Evolutionary conservation across 495 filamentous ascomycete genomes (phyloP).

Genomic region (Talaromyces nanjingensis): DNA sequence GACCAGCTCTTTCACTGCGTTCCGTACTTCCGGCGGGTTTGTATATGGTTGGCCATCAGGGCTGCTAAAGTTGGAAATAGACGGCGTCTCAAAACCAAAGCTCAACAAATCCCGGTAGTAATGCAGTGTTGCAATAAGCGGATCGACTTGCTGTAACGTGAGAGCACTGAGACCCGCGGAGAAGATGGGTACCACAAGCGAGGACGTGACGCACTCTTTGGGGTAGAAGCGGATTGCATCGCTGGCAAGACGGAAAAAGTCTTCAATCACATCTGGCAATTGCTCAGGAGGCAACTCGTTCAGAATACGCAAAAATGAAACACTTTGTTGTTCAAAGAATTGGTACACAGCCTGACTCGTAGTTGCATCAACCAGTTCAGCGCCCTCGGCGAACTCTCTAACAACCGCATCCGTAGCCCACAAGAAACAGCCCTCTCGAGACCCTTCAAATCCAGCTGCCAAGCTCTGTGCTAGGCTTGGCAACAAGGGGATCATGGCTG

Average conservation of each 20-base stretch:
- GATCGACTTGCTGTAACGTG: conserved; percentile 81
- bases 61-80: conserved; percentile 58
- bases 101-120: conserved; percentile 90
- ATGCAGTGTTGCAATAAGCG: conserved; percentile 82
- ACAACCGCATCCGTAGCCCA: conserved; percentile 95
- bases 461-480: conserved; percentile 82
- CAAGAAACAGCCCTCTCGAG: conserved; percentile 90
- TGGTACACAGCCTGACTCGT: conserved; percentile 85
- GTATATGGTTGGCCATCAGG: conserved; percentile 35
- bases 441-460: conserved; percentile 72
- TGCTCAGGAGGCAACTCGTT: conserved; percentile 82
- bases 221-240: conserved; percentile 93
- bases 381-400: conserved; percentile 86
- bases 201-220: conserved; percentile 66
- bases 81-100: conserved; percentile 72
- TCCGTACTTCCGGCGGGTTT: conserved; percentile 56
- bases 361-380: conserved; percentile 70
- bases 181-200: conserved; percentile 73
- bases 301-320: conserved; percentile 78
- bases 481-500: conserved; percentile 77
- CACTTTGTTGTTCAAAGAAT: conserved; percentile 90
- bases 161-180: conserved; percentile 79
- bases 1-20: conserved; percentile 66
- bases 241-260: conserved; percentile 89
- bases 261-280: conserved; percentile 95